Evolutionary conservation across 306 rosid species (phyloP), one percentile per base, ranked within the genome.

Genomic region (Vigna trinervia): DNA sequence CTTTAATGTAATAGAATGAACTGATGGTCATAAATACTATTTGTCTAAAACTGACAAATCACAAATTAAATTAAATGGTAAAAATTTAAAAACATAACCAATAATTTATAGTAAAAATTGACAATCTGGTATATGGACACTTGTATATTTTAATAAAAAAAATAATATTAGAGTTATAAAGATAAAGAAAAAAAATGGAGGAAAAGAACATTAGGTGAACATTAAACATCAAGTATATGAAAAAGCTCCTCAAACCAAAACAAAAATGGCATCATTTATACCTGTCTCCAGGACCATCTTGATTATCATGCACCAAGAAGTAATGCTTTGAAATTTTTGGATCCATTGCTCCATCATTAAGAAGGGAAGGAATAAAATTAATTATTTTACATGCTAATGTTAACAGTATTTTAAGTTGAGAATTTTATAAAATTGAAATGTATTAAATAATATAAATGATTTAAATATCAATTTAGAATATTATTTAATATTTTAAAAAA

Each of bases 291-390:
- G 83, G 69, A 51, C 92, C 92, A 71, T 92, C 98, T 86, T 91
- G 97, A 87, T 92, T 90, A 88, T 95, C 97, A 62, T 95, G 98
- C 79, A 95, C 92, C 67, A 95, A 86, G 80, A 95, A 84, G 82
- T 92, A 95, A 81, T 89, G 96, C 92, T 87, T 95, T 78, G 90
- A 87, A 85, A 95, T 88, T 84, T 87, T 92, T 12, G 96, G 97
- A 84, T 95, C 99, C 97, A 91, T 95, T 58, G 91, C 87, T 74
- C 97, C 99, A 74, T 85, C 93, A 68, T 82, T 92, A 32, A 95
- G 87, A 83, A 17, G 19, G 19, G 96, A 88, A 39, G 99, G 98
- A 83, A 90, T 22, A 22, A 22, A 22, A 22, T 22, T 22, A 17
- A 17, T 17, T 22, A 22, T 22, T 22, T 22, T 22, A 22, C 22